A percentile compares a stretch with the other conserved stretches of the same genome.
These are phyloP conservation scores for Cryptococcus sp. DNA, from an alignment of 1,284 basidiomycete genomes.

Conservation along the genomic window DNA sequence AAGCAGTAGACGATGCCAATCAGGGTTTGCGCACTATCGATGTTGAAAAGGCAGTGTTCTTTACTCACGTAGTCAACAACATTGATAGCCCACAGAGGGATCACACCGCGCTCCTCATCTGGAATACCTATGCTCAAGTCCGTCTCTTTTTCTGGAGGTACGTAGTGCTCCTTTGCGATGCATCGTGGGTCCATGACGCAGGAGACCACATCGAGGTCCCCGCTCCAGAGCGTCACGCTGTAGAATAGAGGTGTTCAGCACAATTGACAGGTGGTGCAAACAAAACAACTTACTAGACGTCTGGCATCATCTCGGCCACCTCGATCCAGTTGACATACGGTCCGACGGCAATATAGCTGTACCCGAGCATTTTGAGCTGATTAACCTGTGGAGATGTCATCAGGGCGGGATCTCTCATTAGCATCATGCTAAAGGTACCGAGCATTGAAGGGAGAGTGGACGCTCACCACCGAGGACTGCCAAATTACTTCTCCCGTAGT, in stretches of 20 bases:
- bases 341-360: conserved; percentile 27
- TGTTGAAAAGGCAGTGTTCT: neutral
- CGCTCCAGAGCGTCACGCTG: conserved; percentile 36
- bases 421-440: neutral
- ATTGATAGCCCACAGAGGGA: conserved; percentile 45
- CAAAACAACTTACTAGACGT: conserved; percentile 34
- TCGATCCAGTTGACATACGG: conserved; percentile 36
- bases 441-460: neutral
- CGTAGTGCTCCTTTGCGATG: conserved; percentile 40
- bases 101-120: conserved; percentile 36
- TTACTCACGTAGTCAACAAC: conserved; percentile 44
- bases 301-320: conserved; percentile 42
- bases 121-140: conserved; percentile 32
- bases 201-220: conserved; percentile 30
- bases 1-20: neutral
- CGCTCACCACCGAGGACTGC: conserved; percentile 30
- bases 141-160: conserved; percentile 23
- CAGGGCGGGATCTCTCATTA: neutral
- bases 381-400: conserved; percentile 14
- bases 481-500: conserved; percentile 41
- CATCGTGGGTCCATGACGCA: conserved; percentile 49
- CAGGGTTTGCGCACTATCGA: neutral
- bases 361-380: conserved; percentile 17
- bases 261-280: neutral
- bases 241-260: neutral